These are phyloP conservation scores for Paradendryphiella salina DNA, from an alignment of 2,329 filamentous ascomycete species.

Conservation along the genomic window DNA sequence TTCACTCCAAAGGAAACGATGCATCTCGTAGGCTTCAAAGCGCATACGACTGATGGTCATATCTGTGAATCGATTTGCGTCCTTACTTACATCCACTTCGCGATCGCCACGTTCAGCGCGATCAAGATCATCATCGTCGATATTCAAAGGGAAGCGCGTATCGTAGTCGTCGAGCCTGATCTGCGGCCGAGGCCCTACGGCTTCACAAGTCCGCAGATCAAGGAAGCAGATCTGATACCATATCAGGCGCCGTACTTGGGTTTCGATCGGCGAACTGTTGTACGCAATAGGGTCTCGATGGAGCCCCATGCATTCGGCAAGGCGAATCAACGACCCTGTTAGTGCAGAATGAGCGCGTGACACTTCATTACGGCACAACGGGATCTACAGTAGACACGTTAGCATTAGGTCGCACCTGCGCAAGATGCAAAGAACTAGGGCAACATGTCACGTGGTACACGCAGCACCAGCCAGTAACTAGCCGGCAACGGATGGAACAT, in stretches of 20 bases:
- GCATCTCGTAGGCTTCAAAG: conserved; percentile 74
- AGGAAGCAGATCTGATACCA: conserved; percentile 81
- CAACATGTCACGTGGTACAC: background rate
- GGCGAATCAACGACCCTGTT: conserved; percentile 70
- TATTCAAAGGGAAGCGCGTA: conserved; percentile 71
- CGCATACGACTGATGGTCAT: conserved; percentile 69
- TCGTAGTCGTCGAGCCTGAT: conserved; percentile 77
- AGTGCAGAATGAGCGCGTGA: conserved; percentile 74
- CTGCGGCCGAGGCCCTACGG: conserved; percentile 70
- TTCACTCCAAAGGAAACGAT: conserved; percentile 70
- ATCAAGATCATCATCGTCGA: conserved; percentile 66
- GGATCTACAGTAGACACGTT: conserved; percentile 56
- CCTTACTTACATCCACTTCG: conserved; percentile 49
- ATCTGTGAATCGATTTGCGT: conserved; percentile 65
- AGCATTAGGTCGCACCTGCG: background rate
- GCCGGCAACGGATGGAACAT: conserved; percentile 37
- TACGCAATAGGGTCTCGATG: conserved; percentile 72
- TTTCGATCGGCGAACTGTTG: conserved; percentile 67
- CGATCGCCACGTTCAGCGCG: conserved; percentile 28
- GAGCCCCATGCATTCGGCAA: conserved; percentile 77
- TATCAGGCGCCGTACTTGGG: conserved; percentile 69
- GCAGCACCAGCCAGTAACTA: background rate
- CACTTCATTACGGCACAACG: conserved; percentile 71
- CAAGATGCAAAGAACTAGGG: background rate
- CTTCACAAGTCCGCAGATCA: conserved; percentile 73